Conservation (phyloP, 2,329 filamentous ascomycete genomes). For the Penicillium freii region DNA sequence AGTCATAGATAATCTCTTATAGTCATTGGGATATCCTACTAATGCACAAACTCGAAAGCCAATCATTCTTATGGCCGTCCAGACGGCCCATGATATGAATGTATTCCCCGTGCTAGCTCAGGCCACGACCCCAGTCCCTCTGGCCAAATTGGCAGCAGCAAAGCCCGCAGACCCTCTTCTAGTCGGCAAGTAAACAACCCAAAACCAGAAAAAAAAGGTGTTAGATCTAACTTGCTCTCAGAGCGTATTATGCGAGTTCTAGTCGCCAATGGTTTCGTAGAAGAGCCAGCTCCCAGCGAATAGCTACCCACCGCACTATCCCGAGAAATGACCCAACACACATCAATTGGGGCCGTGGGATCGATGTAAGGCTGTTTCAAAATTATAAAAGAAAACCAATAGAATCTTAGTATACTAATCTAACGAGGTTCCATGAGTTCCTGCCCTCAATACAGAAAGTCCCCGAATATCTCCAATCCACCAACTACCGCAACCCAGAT, state of each 20-base stretch:
- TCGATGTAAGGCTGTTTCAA: constrained; percentile 15
- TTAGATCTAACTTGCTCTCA: neutral
- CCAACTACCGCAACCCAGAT: constrained; percentile 16
- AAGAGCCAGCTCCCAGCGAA: constrained; percentile 12
- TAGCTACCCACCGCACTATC: constrained; percentile 19
- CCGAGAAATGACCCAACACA: constrained; percentile 19
- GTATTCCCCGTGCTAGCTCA: constrained; percentile 19
- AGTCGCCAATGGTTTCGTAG: constrained; percentile 16
- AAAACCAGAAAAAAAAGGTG: neutral
- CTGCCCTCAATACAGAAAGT: constrained; percentile 19
- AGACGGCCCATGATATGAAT: constrained; percentile 19
- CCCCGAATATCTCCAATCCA: constrained; percentile 17
- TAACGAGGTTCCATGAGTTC: constrained; percentile 21
- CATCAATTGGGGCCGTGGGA: constrained; percentile 17
- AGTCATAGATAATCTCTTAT: neutral
- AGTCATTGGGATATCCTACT: neutral
- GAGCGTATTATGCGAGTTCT: constrained; percentile 26
- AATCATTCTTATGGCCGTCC: constrained; percentile 20
- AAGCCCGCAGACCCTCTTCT: constrained; percentile 25
- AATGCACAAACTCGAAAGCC: constrained; percentile 9
- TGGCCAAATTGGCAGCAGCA: constrained; percentile 17
- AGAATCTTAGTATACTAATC: neutral
- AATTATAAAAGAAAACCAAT: neutral
- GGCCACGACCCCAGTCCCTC: constrained; percentile 12
- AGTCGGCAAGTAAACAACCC: constrained; percentile 15